These are phyloP conservation scores for Mucor plumbeus DNA, from an alignment of 371 early-diverging fungal genomes.

Conservation along the genomic window DNA sequence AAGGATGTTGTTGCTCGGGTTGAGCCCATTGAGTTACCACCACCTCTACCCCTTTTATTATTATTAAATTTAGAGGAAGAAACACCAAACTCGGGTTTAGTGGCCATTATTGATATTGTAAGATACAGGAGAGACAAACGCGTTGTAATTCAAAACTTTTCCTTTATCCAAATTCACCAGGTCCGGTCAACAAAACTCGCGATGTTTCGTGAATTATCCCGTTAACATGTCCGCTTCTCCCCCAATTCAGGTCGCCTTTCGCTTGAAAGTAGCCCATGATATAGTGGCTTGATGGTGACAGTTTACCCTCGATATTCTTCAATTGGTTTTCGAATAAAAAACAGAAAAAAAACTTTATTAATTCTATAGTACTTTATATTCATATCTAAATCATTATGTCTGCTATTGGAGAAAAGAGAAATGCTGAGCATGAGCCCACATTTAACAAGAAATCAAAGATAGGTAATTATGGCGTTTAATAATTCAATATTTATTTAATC, in stretches of 20 bases:
- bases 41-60: neutral
- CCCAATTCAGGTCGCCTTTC: neutral
- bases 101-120: constrained; percentile 23
- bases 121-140: neutral
- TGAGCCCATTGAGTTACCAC: constrained; percentile 20
- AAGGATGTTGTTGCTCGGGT: constrained; percentile 32
- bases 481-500: neutral
- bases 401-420: constrained; percentile 33
- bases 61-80: constrained; percentile 25
- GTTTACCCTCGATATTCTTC: neutral
- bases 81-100: constrained; percentile 38
- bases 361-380: neutral
- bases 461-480: constrained; percentile 10
- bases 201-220: neutral
- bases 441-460: constrained; percentile 33
- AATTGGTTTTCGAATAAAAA: neutral
- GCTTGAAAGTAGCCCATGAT: neutral
- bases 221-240: no score
- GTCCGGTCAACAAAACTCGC: constrained; percentile 2
- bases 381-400: constrained; percentile 23
- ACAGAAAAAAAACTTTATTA: constrained; percentile 5
- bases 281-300: constrained; percentile 24
- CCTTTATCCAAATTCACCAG: neutral
- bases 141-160: neutral
- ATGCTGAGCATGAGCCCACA: constrained; percentile 18